phyloP scores from a whole-genome alignment of 148 eudicot genomes.

The Rhododendron kiyosumense region DNA sequence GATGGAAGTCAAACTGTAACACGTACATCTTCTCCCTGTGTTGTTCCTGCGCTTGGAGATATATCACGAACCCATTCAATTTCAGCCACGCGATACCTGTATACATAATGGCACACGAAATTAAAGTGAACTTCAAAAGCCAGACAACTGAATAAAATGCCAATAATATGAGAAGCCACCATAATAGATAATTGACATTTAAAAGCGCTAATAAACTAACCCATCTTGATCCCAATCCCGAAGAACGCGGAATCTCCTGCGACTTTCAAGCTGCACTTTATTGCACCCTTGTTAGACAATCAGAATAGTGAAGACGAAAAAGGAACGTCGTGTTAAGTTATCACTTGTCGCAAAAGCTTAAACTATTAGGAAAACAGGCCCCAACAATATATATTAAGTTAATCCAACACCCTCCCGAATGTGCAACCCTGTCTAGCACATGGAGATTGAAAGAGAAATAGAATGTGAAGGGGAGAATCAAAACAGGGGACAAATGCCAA shows the following conservation, averaged over 20 bases:
- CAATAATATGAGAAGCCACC: constrained; percentile 2
- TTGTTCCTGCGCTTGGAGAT: constrained; percentile 59
- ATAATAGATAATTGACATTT: not conserved
- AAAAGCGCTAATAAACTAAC: constrained; percentile 34
- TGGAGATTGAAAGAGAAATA: not conserved
- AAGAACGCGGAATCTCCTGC: constrained; percentile 81
- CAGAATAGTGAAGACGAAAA: not conserved
- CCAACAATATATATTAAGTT: not conserved
- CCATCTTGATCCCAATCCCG: constrained; percentile 97
- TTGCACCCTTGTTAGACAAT: not conserved
- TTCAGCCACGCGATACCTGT: constrained; percentile 26
- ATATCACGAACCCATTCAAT: constrained; percentile 43
- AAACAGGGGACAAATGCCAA: not conserved
- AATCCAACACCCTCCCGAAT: not conserved
- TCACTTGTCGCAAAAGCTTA: not conserved
- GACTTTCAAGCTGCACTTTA: constrained; percentile 79
- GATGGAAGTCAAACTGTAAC: not conserved
- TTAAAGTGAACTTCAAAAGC: not conserved
- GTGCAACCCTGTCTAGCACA: not conserved
- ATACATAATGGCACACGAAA: constrained; percentile 4
- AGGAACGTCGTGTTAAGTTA: not conserved
- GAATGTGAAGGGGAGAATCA: not conserved
- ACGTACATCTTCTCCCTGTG: constrained; percentile 67
- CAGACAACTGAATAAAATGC: not conserved
- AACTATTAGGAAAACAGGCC: not conserved